phyloP scores from a whole-genome alignment of 345 rosid genomes.

The Syzygium aqueum region DNA sequence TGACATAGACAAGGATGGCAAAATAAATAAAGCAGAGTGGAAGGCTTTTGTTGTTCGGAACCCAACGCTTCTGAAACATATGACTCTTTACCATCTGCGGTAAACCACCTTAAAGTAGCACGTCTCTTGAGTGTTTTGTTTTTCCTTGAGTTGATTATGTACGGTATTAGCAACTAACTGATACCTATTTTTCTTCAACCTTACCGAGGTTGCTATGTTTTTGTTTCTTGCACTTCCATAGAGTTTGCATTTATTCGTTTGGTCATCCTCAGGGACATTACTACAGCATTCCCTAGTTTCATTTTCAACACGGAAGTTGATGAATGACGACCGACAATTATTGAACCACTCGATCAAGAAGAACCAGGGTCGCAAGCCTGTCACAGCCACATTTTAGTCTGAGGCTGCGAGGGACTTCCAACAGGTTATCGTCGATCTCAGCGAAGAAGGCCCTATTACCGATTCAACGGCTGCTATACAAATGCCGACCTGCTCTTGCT shows the following conservation, averaged over 20 bases:
- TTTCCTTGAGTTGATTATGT: not conserved
- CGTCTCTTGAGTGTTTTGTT: not conserved
- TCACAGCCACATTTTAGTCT: not conserved
- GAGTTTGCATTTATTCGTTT: not conserved
- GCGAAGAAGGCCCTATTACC: not conserved
- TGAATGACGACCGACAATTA: conserved; percentile 3
- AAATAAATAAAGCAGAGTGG: conserved; percentile 50
- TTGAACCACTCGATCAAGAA: not conserved
- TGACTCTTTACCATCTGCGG: conserved; percentile 53
- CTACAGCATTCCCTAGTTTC: conserved; percentile 57
- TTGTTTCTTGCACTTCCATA: not conserved
- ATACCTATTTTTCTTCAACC: not conserved
- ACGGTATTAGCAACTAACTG: not conserved
- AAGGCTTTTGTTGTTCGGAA: conserved; percentile 26
- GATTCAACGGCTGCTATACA: not conserved
- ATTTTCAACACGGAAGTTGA: conserved; percentile 54
- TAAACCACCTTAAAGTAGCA: conserved; percentile 2
- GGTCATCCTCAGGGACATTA: conserved; percentile 27
- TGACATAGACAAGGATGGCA: conserved; percentile 46
- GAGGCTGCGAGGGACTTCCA: not conserved
- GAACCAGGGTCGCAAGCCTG: not conserved
- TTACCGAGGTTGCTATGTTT: not conserved
- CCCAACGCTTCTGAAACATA: conserved; percentile 44
- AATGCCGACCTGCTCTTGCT: not conserved
- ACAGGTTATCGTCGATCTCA: not conserved